Evolutionary conservation across 2,329 filamentous ascomycete species (phyloP).

Genomic region (Neospermospora avenae): DNA sequence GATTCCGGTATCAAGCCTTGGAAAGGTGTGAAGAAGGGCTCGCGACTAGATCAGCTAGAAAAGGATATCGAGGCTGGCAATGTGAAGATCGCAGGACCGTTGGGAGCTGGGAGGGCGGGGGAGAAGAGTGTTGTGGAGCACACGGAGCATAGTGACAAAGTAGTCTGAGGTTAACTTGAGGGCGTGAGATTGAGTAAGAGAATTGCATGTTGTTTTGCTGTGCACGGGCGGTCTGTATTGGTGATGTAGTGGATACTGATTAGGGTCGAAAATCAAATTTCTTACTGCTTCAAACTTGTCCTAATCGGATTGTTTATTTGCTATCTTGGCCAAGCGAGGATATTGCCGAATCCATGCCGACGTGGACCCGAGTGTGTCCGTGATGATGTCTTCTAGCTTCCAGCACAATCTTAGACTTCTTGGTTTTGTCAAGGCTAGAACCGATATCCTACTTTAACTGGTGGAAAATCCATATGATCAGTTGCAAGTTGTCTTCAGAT

Average conservation of each 20-base stretch:
- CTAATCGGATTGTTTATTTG: too few relatives aligned
- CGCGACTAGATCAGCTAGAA: slow-evolving; percentile 45
- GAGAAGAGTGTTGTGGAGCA: background rate
- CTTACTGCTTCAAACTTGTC: too few relatives aligned
- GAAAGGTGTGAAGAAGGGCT: slow-evolving; percentile 44
- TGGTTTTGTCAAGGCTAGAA: too few relatives aligned
- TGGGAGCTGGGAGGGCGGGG: background rate
- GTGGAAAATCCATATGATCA: too few relatives aligned
- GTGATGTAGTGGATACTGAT: background rate
- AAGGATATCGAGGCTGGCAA: slow-evolving; percentile 44
- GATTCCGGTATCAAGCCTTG: slow-evolving; percentile 56
- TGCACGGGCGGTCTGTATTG: background rate
- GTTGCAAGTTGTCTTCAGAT: too few relatives aligned
- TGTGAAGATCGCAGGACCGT: slow-evolving; percentile 26
- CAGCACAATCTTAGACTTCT: too few relatives aligned
- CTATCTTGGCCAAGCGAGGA: too few relatives aligned
- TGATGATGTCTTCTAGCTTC: too few relatives aligned
- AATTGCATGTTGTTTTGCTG: background rate
- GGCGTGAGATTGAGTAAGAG: background rate
- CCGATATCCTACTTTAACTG: too few relatives aligned
- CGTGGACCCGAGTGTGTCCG: too few relatives aligned
- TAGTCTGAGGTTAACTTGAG: background rate
- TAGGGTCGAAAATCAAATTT: background rate
- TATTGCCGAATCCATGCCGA: too few relatives aligned
- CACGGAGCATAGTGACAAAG: slow-evolving; percentile 7